Percentiles rank a stretch among this genome's conserved stretches.
Conservation (phyloP, 176 grass and related monocot genomes). For the Phyllostachys edulis region DNA sequence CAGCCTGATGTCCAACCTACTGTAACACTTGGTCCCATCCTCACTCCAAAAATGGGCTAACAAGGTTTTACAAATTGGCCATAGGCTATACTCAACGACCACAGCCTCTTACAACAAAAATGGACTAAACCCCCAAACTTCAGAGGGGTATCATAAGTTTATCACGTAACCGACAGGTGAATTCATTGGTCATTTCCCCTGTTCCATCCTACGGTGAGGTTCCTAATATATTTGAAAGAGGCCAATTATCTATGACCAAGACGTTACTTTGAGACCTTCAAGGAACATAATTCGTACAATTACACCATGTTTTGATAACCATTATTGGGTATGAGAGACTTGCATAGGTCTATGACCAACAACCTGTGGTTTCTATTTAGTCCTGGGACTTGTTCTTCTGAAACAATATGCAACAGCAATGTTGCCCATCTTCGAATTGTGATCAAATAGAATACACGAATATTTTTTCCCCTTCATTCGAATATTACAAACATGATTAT, state of each 20-base stretch:
- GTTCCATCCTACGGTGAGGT: background rate
- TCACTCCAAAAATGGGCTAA: background rate
- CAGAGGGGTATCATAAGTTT: background rate
- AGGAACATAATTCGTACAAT: slow-evolving; percentile 1
- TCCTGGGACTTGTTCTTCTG: background rate
- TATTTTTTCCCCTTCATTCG: background rate
- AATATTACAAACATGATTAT: background rate
- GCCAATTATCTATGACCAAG: background rate
- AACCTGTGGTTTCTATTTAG: background rate
- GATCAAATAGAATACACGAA: background rate
- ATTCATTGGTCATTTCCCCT: background rate
- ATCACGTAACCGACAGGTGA: background rate
- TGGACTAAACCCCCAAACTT: background rate
- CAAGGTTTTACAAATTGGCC: background rate
- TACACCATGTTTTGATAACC: background rate
- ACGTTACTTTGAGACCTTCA: background rate
- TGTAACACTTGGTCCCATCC: background rate
- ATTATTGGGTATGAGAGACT: background rate
- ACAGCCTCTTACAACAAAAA: background rate
- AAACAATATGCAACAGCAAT: background rate
- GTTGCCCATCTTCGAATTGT: background rate
- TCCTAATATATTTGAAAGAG: background rate
- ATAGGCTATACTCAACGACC: background rate
- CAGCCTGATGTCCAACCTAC: background rate
- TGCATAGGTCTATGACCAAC: background rate